Percentiles rank a stretch among this genome's conserved stretches.
Conservation (phyloP, 495 filamentous ascomycete genomes). For the Neurospora sp. region DNA sequence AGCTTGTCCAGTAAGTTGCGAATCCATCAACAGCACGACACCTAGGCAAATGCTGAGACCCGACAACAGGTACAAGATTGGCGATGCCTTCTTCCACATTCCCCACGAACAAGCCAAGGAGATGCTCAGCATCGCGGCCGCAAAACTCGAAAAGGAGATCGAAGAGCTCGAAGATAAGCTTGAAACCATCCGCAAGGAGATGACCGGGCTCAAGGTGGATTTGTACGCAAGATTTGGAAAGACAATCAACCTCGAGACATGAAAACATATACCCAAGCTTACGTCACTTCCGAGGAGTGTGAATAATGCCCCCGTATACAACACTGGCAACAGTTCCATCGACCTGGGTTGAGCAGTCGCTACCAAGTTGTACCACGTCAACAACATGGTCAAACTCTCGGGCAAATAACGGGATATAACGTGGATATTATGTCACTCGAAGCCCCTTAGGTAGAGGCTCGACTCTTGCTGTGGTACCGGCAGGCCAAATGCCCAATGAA, state of each 20-base stretch:
- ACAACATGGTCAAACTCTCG: not conserved
- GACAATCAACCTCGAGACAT: conserved; percentile 93
- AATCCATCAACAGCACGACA: too few species aligned
- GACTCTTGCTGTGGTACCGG: not conserved
- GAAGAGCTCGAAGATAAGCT: conserved; percentile 66
- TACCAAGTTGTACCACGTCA: not conserved
- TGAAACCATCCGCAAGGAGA: conserved; percentile 63
- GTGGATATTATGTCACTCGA: not conserved
- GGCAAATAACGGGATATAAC: not conserved
- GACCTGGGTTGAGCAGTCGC: not conserved
- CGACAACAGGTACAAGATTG: conserved; percentile 75
- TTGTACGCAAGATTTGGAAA: conserved; percentile 90
- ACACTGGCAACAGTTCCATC: not conserved
- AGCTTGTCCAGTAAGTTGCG: conserved; percentile 65
- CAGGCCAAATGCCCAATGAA: not conserved
- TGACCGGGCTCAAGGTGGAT: conserved; percentile 77
- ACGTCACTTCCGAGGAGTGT: not conserved
- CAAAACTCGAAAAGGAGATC: conserved; percentile 66
- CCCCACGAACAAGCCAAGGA: conserved; percentile 76
- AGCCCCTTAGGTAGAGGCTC: not conserved
- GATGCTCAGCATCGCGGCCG: conserved; percentile 59
- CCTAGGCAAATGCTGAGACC: conserved; percentile 9
- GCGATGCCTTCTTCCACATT: conserved; percentile 85
- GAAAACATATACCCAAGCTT: conserved; percentile 15
- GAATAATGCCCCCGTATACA: not conserved